Conservation (phyloP, 2,329 filamentous ascomycete species). For the Xylariomycetidae sp. region DNA sequence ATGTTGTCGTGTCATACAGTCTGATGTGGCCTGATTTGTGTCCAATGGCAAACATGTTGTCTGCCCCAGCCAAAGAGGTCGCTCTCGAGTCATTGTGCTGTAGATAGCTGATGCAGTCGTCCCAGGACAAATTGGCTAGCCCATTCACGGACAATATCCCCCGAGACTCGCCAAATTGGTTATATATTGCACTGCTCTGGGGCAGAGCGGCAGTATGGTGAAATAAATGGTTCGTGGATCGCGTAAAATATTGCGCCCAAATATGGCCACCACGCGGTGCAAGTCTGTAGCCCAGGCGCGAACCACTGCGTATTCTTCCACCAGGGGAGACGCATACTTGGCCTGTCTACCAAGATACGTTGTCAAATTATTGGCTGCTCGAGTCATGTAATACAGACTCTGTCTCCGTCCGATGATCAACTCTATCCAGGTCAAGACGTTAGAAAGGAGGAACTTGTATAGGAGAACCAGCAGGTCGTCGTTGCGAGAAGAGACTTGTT, state of each 20-base stretch:
- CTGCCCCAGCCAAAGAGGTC: slow-evolving; percentile 2
- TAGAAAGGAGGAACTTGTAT: slow-evolving; percentile 3
- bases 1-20: slow-evolving; percentile 6
- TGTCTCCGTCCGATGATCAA: slow-evolving; percentile 2
- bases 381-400: slow-evolving; percentile 4
- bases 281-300: slow-evolving; percentile 5
- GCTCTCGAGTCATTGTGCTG: slow-evolving; percentile 3
- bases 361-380: slow-evolving; percentile 3
- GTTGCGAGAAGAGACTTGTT: neutral
- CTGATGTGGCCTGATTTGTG: slow-evolving; percentile 4
- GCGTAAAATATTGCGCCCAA: slow-evolving; percentile 2
- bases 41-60: slow-evolving; percentile 6
- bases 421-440: slow-evolving; percentile 7
- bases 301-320: slow-evolving; percentile 1
- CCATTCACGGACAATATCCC: slow-evolving; percentile 1
- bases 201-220: slow-evolving; percentile 4
- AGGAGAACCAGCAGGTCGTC: slow-evolving; percentile 1
- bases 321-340: slow-evolving; percentile 2
- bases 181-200: slow-evolving; percentile 4
- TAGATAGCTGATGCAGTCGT: slow-evolving; percentile 6
- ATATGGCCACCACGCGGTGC: slow-evolving; percentile 5
- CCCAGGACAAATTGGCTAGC: slow-evolving; percentile 1
- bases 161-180: slow-evolving; percentile 1
- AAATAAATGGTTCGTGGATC: slow-evolving; percentile 5
- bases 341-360: slow-evolving; percentile 3